These are phyloP conservation scores for Elsinoe fawcettii DNA, from an alignment of 2,329 filamentous ascomycete genomes.

Conservation along the genomic window DNA sequence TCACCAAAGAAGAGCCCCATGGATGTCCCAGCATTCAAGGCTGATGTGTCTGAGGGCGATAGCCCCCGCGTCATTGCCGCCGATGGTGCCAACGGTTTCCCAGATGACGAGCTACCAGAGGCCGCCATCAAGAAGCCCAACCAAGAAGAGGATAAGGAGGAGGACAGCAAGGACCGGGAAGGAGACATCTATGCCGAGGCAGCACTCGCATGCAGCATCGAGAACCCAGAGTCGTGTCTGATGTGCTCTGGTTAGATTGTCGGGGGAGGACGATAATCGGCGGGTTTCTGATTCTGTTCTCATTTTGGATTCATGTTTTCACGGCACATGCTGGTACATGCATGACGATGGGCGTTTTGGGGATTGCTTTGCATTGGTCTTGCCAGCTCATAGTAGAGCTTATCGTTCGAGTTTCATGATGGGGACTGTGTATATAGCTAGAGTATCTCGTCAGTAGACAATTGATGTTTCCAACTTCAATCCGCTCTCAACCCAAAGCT, in stretches of 20 bases:
- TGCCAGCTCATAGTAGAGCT: slow-evolving; percentile 4
- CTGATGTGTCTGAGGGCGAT: slow-evolving; percentile 67
- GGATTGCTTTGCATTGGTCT: not conserved
- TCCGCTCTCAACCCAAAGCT: not conserved
- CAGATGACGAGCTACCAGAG: slow-evolving; percentile 58
- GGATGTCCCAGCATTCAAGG: slow-evolving; percentile 63
- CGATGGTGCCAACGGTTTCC: slow-evolving; percentile 50
- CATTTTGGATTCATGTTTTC: slow-evolving; percentile 7
- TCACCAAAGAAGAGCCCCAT: slow-evolving; percentile 47
- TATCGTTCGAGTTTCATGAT: not conserved
- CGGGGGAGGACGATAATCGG: not conserved
- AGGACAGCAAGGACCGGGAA: slow-evolving; percentile 67
- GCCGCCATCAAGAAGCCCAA: slow-evolving; percentile 39
- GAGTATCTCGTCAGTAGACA: not conserved
- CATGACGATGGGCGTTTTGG: slow-evolving; percentile 9
- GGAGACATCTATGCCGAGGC: slow-evolving; percentile 93
- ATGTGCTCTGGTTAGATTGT: slow-evolving; percentile 84
- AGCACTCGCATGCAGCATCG: slow-evolving; percentile 88
- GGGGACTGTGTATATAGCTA: not conserved
- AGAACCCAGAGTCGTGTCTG: slow-evolving; percentile 87
- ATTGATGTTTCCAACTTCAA: not conserved
- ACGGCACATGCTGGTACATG: slow-evolving; percentile 10
- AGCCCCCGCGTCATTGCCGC: slow-evolving; percentile 70
- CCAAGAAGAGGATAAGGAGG: slow-evolving; percentile 67
- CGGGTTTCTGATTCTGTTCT: not conserved